A percentile compares a stretch with the other conserved stretches of the same genome.
Evolutionary conservation across 352 stramenopile species (phyloP).

Genomic region (Peronospora tabacina): DNA sequence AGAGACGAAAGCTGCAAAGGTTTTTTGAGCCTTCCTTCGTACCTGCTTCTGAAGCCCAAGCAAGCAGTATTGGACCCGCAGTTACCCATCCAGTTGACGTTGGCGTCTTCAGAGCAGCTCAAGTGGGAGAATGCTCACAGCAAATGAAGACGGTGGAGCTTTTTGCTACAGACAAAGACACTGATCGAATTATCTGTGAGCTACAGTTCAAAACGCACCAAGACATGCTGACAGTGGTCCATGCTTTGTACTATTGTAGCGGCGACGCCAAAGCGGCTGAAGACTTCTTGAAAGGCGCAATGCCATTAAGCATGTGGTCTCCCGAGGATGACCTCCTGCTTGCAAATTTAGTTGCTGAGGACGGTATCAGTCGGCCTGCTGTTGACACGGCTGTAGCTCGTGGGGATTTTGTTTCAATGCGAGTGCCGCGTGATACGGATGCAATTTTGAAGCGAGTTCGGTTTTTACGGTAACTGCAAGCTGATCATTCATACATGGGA

Average conservation of each 20-base stretch:
- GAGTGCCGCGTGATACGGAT: conserved; percentile 22
- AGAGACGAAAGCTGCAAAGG: conserved; percentile 17
- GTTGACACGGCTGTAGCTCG: conserved; percentile 22
- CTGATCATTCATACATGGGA: conserved; percentile 7
- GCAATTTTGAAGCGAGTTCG: conserved; percentile 47
- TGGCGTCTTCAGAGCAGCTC: not conserved
- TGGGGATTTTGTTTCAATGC: conserved; percentile 39
- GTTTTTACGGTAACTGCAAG: conserved; percentile 52
- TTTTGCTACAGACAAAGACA: conserved; percentile 25
- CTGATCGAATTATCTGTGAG: conserved; percentile 24
- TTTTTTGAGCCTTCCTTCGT: conserved; percentile 15
- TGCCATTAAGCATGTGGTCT: conserved; percentile 35
- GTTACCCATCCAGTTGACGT: not conserved
- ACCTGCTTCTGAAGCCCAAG: conserved; percentile 1
- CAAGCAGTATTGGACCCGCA: conserved; percentile 1
- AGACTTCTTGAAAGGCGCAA: conserved; percentile 31
- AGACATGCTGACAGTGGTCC: conserved; percentile 17
- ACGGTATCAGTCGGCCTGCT: conserved; percentile 12
- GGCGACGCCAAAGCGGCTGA: conserved; percentile 25
- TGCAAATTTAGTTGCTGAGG: conserved; percentile 13
- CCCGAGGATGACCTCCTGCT: conserved; percentile 45
- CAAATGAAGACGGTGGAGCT: conserved; percentile 1
- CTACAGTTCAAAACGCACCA: conserved; percentile 34
- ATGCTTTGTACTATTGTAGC: conserved; percentile 42
- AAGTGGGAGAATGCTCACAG: not conserved